Conservation (phyloP, 2,329 filamentous ascomycete species). For the Pseudogymnoascus verrucosus region DNA sequence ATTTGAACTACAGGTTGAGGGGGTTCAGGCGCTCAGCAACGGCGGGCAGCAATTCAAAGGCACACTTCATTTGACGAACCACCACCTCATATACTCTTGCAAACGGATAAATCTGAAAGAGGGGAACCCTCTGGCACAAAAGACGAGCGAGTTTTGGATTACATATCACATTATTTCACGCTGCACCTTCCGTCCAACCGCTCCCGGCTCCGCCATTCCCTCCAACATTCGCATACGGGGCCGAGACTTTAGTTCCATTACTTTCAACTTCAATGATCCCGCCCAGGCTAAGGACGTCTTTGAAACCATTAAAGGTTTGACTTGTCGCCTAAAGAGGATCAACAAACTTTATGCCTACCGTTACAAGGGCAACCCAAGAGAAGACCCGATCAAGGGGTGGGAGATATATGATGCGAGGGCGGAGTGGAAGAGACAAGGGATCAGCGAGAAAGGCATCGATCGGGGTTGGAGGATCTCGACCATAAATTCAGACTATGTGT, state of each 20-base stretch:
- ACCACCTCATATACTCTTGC: slow-evolving; percentile 42
- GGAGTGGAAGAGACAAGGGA: slow-evolving; percentile 82
- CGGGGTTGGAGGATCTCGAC: slow-evolving; percentile 82
- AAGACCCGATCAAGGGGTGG: slow-evolving; percentile 74
- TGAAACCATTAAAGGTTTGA: slow-evolving; percentile 73
- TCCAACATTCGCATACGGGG: slow-evolving; percentile 82
- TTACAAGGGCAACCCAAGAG: slow-evolving; percentile 66
- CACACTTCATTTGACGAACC: slow-evolving; percentile 53
- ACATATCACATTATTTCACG: slow-evolving; percentile 86
- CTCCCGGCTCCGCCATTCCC: slow-evolving; percentile 58
- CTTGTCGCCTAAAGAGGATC: slow-evolving; percentile 72
- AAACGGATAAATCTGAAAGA: slow-evolving; percentile 18
- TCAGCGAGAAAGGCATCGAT: slow-evolving; percentile 71
- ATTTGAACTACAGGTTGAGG: slow-evolving; percentile 40
- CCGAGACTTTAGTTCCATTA: slow-evolving; percentile 89
- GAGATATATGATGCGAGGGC: slow-evolving; percentile 73
- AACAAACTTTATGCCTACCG: slow-evolving; percentile 88
- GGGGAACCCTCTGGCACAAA: slow-evolving; percentile 32
- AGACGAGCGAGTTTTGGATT: slow-evolving; percentile 74
- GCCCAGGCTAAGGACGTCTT: slow-evolving; percentile 73
- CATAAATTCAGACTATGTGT: slow-evolving; percentile 84
- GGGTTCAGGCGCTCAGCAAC: slow-evolving; percentile 52
- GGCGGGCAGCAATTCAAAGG: slow-evolving; percentile 49
- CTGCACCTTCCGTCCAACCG: slow-evolving; percentile 69
- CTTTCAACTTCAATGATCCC: slow-evolving; percentile 76